These are phyloP conservation scores for Tilletia walkeri DNA, from an alignment of 1,284 basidiomycete species.

Conservation along the genomic window DNA sequence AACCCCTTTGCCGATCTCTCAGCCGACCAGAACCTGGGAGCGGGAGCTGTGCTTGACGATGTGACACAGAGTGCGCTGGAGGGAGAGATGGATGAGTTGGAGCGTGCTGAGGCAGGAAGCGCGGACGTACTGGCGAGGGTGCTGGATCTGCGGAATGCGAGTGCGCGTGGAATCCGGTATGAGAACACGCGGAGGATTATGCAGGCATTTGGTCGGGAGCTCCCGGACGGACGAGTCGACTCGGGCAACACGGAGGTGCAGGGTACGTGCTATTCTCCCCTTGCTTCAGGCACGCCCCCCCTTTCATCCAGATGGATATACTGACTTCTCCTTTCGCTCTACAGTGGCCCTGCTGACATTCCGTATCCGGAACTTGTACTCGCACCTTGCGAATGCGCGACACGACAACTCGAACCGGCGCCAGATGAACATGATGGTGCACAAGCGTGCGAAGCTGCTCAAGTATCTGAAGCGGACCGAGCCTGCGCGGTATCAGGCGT, in stretches of 20 bases:
- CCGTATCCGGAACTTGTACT: constrained; percentile 77
- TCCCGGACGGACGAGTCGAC: constrained; percentile 64
- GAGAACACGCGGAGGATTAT: constrained; percentile 82
- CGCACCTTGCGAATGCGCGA: constrained; percentile 69
- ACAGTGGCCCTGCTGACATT: constrained; percentile 81
- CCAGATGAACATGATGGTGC: constrained; percentile 71
- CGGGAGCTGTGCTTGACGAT: constrained; percentile 20
- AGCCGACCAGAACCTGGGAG: too few relatives aligned
- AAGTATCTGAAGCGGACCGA: constrained; percentile 73
- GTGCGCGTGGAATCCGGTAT: constrained; percentile 75
- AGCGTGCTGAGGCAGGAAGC: constrained; percentile 63
- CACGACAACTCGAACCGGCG: constrained; percentile 78
- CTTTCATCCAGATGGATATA: too few relatives aligned
- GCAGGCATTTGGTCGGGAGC: constrained; percentile 67
- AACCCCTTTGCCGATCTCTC: too few relatives aligned
- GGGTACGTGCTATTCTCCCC: constrained; percentile 62
- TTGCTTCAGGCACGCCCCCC: not conserved
- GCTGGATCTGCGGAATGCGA: constrained; percentile 81
- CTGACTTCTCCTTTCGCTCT: not conserved
- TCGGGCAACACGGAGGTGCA: constrained; percentile 83
- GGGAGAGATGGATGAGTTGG: constrained; percentile 26
- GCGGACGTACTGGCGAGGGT: constrained; percentile 68
- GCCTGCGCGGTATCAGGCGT: constrained; percentile 70
- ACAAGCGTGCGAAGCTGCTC: constrained; percentile 77
- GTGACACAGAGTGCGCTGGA: constrained; percentile 22